Evolutionary conservation across 2,329 filamentous ascomycete species (phyloP), one percentile per base, ranked within the genome.

Genomic region (Chaetoscypha palmicola): DNA sequence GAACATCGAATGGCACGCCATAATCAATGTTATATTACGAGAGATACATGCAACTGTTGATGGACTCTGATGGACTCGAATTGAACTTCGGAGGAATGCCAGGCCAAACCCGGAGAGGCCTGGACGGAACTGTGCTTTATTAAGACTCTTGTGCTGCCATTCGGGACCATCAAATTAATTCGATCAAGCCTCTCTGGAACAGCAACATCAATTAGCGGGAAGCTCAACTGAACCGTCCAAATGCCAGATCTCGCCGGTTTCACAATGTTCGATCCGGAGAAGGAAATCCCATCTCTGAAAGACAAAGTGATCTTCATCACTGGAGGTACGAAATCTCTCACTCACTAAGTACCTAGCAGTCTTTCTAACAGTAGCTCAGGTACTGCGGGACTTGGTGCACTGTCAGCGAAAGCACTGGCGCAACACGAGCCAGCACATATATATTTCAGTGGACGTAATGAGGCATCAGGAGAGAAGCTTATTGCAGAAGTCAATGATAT

Each of bases 301-400:
- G 45, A 43, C 14, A 53, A 51, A 42, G 52, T 55, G 1, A 41
- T 55, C 14, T 48, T 53, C 19, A 38, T 53, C 10, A 51, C 48
- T 14, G 48, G 50, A 43, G 52, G 50, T 51, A 37, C 3, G 7
- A 16, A 5, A 4, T 3, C 23, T 12, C 8, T 9, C 11, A 22
- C 5, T 8, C 5, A 5, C 33, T 31, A 26, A 2, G 5, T 3
- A 20, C n/a, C 21, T 10, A 12, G n/a, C n/a, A n/a, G n/a, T n/a
- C n/a, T n/a, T 30, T 31, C 28, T 42, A 17, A 35, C 14, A 24
- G 33, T 12, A 33, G 11, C 12, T n/a, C 4, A 37, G 54, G 51
- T 4, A 57, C 51, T 45, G 58, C 63, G 14, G 72, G 72, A 0
- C 62, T 76, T 0, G 72, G 73, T n/a, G 64, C 60, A 43, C 59